Evolutionary conservation across 495 filamentous ascomycete genomes (phyloP), one percentile per base, ranked within the genome.

Genomic region (Penicillium desertorum): DNA sequence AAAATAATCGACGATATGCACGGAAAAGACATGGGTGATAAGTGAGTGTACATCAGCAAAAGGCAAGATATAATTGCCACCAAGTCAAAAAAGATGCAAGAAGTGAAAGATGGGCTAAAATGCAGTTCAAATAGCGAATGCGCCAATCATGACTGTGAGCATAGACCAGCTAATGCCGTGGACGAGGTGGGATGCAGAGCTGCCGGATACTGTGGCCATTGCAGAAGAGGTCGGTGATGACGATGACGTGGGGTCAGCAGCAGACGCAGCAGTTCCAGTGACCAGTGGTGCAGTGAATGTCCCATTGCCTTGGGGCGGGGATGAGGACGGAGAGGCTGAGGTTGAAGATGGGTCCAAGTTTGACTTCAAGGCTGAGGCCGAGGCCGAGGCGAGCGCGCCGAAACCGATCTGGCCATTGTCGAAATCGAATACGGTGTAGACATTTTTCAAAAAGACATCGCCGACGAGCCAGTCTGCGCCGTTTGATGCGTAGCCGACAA

Each of bases 401-500:
- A 79, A 73, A 16, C 76, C 76, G 37, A 79, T 64, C n/a, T 70
- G 65, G 8, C 60, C 61, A 16, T 76, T 63, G 42, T 79, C 89
- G 37, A 80, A 82, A 67, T 96, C 91, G 62, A 95, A 95, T 20
- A 94, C 86, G 22, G 82, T 74, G 72, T 94, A 94, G n/a, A 95
- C 90, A 60, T 95, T 94, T 74, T 95, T 96, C 55, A 96, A 70
- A 62, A 95, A 95, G 5, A 87, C 81, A 61, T 92, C 91, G 5
- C 91, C 91, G 1, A 94, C 68, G 29, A 96, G 76, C 91, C 91
- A 94, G 68, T 78, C 63, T 16, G 71, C 44, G 25, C 74, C 79
- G 47, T 80, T 79, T 5, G 78, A 71, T 56, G 76, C 69, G 17
- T 75, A 62, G n/a, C 69, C 68, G 6, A 81, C 63, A 54, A 94